Evolutionary conservation across 2,329 filamentous ascomycete genomes (phyloP).

Genomic region (Albophoma yamanashiensis): DNA sequence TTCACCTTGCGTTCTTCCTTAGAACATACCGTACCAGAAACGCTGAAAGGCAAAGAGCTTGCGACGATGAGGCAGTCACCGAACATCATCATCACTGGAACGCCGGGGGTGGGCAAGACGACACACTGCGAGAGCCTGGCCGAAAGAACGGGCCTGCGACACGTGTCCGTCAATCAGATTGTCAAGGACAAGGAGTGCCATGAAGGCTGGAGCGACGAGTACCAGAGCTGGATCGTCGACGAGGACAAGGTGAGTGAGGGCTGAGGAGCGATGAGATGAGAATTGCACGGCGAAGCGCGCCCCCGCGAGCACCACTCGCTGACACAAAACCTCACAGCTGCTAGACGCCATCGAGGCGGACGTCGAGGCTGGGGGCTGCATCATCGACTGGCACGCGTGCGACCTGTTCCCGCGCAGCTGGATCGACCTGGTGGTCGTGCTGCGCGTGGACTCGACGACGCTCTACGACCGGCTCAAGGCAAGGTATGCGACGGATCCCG

Average conservation of each 20-base stretch:
- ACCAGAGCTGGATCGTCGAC: conserved; percentile 84
- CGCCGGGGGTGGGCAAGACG: conserved; percentile 91
- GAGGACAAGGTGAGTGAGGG: conserved; percentile 71
- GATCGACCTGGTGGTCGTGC: conserved; percentile 90
- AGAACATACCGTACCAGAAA: not conserved
- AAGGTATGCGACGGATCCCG: conserved; percentile 35
- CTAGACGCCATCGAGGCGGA: conserved; percentile 84
- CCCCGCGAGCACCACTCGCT: not conserved
- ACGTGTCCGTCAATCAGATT: conserved; percentile 81
- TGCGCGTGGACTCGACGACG: conserved; percentile 68
- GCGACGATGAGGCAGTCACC: conserved; percentile 44
- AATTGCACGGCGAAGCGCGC: not conserved
- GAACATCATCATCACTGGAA: conserved; percentile 93
- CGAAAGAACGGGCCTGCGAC: conserved; percentile 63
- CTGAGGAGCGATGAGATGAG: not conserved
- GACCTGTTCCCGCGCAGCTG: conserved; percentile 87
- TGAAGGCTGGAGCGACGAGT: conserved; percentile 78
- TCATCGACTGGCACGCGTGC: conserved; percentile 98
- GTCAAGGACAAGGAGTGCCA: conserved; percentile 83
- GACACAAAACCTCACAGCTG: conserved; percentile 37
- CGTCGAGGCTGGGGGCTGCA: conserved; percentile 64
- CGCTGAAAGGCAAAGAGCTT: not conserved
- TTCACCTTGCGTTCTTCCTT: not conserved
- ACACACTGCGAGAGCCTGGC: conserved; percentile 80
- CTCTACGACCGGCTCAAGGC: conserved; percentile 76